Evolutionary conservation across 2,329 filamentous ascomycete species (phyloP), one percentile per base, ranked within the genome.

Genomic region (Aspergillus sojae): DNA sequence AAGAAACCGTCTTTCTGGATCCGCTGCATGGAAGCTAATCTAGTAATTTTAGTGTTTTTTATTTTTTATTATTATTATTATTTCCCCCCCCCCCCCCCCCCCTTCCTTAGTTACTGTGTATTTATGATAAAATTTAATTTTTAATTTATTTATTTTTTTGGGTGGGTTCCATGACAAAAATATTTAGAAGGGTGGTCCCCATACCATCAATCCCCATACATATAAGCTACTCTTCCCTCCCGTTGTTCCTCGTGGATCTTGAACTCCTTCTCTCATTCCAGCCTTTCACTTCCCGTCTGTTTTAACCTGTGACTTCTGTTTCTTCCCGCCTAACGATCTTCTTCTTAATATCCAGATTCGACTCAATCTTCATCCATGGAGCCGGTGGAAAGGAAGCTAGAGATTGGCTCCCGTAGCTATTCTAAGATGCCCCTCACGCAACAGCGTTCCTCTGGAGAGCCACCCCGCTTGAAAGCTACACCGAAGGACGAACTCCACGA

Each of bases 401-500:
- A 75, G 66, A 60, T 71, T 30, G 67, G 71, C 66, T 74, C 69
- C 60, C 64, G 71, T 19, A 66, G 62, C 66, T 63, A 67, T 63
- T 62, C 64, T 58, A 66, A 71, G 26, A 69, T 72, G 64, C 64
- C 71, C 46, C 65, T 67, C 55, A 55, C 65, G 11, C 70, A 74
- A 23, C 69, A 74, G 50, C 63, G 67, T n/a, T 43, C 65, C 19
- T 56, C 56, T 45, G 63, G 65, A 45, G 63, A 65, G 21, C 58
- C 67, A 62, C 84, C 84, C 12, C 78, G 81, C 63, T 79, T 90
- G 19, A 81, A 77, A 58, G 79, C 85, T n/a, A 83, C 85, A 3
- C 79, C 83, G 30, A 77, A 84, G 59, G 85, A 89, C 67, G 86
- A 91, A 57, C 81, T 93, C 36, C 90, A 94, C 75, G 94, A 98